These are phyloP conservation scores for Coffea humblotiana DNA, from an alignment of 305 asterid species.

Conservation along the genomic window DNA sequence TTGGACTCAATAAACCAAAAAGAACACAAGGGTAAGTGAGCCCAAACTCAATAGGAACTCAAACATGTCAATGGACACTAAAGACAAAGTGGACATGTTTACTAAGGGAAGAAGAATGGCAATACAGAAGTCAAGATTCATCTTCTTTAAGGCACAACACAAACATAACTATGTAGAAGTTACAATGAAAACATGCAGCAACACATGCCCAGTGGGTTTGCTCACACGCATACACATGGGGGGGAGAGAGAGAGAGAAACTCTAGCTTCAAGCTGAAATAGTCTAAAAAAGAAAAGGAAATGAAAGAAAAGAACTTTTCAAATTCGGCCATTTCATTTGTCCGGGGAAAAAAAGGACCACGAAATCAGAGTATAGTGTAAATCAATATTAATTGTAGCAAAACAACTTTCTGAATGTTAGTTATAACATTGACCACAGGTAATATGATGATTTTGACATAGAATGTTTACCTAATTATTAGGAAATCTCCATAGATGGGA, in stretches of 20 bases:
- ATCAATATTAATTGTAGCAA: neutral
- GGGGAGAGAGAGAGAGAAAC: neutral
- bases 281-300: too few species aligned
- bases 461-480: too few species aligned
- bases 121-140: neutral
- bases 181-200: neutral
- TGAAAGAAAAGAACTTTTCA: neutral
- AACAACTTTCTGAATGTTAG: neutral
- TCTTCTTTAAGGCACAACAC: neutral
- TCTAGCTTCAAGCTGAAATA: neutral
- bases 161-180: neutral
- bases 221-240: too few species aligned
- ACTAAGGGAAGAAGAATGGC: neutral
- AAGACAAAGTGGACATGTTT: neutral
- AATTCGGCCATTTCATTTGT: neutral
- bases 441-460: neutral
- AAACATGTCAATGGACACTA: neutral
- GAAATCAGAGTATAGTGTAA: neutral
- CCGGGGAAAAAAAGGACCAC: neutral
- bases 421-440: neutral
- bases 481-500: too few species aligned
- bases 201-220: neutral
- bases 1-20: neutral
- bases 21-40: neutral
- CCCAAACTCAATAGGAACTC: neutral